Evolutionary conservation across 768 basidiomycete genomes (phyloP).

Genomic region (Lanmaoa pseudosensibilis): DNA sequence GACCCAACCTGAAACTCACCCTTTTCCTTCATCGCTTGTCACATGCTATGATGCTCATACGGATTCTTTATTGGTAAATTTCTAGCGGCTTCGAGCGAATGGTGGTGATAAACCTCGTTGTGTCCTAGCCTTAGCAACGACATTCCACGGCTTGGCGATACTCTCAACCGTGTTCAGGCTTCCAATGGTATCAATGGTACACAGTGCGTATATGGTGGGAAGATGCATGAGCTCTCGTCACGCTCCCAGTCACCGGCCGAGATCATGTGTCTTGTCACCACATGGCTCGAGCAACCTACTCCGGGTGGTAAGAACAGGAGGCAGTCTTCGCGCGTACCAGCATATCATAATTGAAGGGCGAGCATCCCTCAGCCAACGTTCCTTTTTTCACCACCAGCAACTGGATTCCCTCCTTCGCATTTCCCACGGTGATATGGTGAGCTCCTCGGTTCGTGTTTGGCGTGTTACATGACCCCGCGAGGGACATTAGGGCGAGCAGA

Average conservation of each 20-base stretch:
- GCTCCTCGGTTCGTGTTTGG: background rate
- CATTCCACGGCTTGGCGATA: slow-evolving; percentile 2
- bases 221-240: background rate
- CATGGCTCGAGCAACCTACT: background rate
- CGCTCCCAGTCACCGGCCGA: background rate
- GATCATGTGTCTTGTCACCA: background rate
- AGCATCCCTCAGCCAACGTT: background rate
- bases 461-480: background rate
- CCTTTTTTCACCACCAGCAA: background rate
- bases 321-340: background rate
- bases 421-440: slow-evolving; percentile 4
- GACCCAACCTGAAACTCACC: too few relatives aligned
- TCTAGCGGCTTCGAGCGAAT: background rate
- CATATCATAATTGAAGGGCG: background rate
- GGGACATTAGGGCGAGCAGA: background rate
- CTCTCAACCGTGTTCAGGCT: slow-evolving; percentile 1
- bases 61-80: slow-evolving; percentile 1
- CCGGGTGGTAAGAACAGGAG: background rate
- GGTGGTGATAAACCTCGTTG: background rate
- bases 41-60: background rate
- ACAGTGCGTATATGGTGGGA: background rate
- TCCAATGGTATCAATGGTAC: background rate
- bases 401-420: background rate
- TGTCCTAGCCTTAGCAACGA: background rate
- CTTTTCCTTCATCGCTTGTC: background rate